Base-by-base conservation (phyloP, 495 filamentous ascomycete genomes). In the Lasiosphaeria ovina region DNA sequence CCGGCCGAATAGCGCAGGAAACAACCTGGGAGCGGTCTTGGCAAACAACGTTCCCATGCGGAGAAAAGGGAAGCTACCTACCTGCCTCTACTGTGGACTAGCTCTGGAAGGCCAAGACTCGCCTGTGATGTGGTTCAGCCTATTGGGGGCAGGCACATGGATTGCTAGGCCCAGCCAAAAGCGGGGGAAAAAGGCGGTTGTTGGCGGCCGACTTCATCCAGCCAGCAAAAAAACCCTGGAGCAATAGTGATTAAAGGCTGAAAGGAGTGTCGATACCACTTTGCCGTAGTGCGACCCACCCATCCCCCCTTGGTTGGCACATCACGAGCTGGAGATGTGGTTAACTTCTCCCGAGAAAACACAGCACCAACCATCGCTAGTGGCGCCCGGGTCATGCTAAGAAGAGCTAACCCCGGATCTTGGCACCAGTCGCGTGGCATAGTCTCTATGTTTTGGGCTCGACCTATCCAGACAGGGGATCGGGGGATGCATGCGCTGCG, bases 341-440 rank as follows among this genome's bases (percentile, higher is more conserved):
- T 11, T 47, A 47, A 47, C 44, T 14, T 47, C 44, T 47, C 44
- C 44, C 44, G 44, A 11, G 44, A 14, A 1, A 9, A 11, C 1
- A 11, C 44, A 47, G 44, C 44, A 2, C 24, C 24, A 24, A 24
- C 24, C 24, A 24, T 24, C 2, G 24, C 24, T 24, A 24, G 24
- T 24, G 24, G 24, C 24, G 24, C 24, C 1, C 44, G 12, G 2
- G 44, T 47, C 12, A 47, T n/a, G 12, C 44, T 1, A 47, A n/a
- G 44, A 47, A 47, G 44, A 2, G 44, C 44, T n/a, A 47, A 47
- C 44, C 44, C 44, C 44, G 16, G 44, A n/a, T 47, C 44, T 47
- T 47, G 44, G 44, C 44, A 5, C 12, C 44, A 42, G 44, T n/a
- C 44, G 12, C 24, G 24, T 24, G 24, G 24, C 24, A 24, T 24